Base-by-base conservation (phyloP, 768 basidiomycete species). In the Hortiboletus campestris region DNA sequence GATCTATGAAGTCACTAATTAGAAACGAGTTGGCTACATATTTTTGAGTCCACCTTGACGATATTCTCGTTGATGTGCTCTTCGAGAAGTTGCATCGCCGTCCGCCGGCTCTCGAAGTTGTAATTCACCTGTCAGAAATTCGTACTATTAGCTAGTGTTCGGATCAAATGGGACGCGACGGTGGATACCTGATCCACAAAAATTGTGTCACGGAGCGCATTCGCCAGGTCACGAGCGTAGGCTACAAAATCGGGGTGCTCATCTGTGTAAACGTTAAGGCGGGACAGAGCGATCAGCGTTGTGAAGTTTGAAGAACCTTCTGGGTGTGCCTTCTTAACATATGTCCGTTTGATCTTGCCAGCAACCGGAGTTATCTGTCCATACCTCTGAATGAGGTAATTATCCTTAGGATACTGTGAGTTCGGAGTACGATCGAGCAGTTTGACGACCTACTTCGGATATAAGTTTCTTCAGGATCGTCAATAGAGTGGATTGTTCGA, bases 21-120 rank as follows among this genome's bases (percentile, higher is more conserved):
- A 41, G 38, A 56, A 46, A 60, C 19, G 3, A 31, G 19, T 25
- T 25, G 13, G 13, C 10, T 20, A 34, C 14, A 29, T 17, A 20
- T 28, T 19, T 49, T 28, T 46, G 28, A 43, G 55, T 14, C 12
- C 56, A 86, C 94, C 78, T 94, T 96, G 62, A 98, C 93, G 10
- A 98, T 84, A 59, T 98, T 98, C 58, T 91, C 86, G 8, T 81
- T 88, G 68, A 39, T 39, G 68, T 99, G 96, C 61, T 94, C 90
- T 61, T 88, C 82, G 0, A 98, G 80, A 14, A 98, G 78, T 25
- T 81, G 75, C 36, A 96, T 74, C 46, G 92, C 82, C 2, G 73
- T 56, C 10, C n/a, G 16, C 6, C 78, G 82, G 44, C 49, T 51
- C 80, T 78, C 42, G 79, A 76, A 40, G 72, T 72, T 74, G 61